Base-by-base conservation (phyloP, 2,329 filamentous ascomycete species). In the Fonsecaea monophora region DNA sequence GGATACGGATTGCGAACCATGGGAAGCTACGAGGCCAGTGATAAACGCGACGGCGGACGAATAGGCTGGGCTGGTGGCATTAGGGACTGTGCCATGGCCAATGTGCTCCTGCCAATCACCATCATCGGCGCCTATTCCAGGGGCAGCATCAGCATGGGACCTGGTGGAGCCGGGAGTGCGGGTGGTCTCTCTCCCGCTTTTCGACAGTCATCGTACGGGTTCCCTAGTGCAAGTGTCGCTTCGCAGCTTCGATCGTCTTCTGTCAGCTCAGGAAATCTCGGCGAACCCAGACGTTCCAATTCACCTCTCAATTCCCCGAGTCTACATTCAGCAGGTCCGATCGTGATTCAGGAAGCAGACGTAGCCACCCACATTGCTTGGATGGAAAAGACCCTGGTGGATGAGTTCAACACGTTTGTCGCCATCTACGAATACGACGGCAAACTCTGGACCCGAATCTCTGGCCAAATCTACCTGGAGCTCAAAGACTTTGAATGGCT, bases 391-490 rank as follows among this genome's bases (percentile, higher is more conserved):
- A 81, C 74, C 3, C 74, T 92, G 68, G 77, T 87, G 13, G 73
- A 79, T 0, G 85, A 89, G n/a, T 86, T 88, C 76, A 83, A 89
- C 62, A 95, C 92, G 0, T 94, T 92, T 73, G 78, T 95, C 60
- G 83, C 89, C 0, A 75, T 91, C 2, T 87, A 87, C 65, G 77
- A 84, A 8, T 87, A 93, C 71, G 83, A 79, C 0, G 85, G 84
- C 0, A 82, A 83, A 61, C 85, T 89, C 76, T 97, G 90, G 90
- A 82, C 85, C 0, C 82, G 94, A 57, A 74, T 96, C 56, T 93
- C 90, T 75, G 92, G 87, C 13, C 93, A 97, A 82, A 85, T 95
- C 0, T 98, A 95, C 76, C 79, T 97, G n/a, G 92, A 92, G 32
- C 76, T 89, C 70, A 83, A 83, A 12, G 93, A 97, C 77, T 97